Evolutionary conservation across 1,139 yeast species (phyloP), one percentile per base, ranked within the genome.

Genomic region (Spathaspora sp.): DNA sequence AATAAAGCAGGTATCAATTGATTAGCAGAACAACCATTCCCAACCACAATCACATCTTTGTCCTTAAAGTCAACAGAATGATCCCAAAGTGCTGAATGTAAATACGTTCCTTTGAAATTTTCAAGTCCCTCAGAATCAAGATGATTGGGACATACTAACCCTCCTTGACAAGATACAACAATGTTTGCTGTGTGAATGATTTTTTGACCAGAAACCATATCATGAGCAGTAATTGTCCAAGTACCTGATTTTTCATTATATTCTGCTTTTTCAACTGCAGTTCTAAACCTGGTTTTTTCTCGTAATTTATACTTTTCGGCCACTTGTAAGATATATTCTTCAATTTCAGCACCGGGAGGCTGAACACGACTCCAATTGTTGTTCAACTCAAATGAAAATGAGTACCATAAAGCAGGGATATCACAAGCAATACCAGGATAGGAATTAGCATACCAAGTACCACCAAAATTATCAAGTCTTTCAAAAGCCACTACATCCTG

Each of bases 351-450:
- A 55, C 76, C 80, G 1, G 74, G 79, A 7, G 82, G 82, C 42
- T 74, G 70, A 17, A 72, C 47, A 50, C 67, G 67, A 46, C 69
- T 65, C 81, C 81, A 78, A 43, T 67, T 68, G 34, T 60, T 61
- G 52, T 70, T 74, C 53, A 76, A 60, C 45, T 67, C 76, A 43
- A 64, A 65, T 20, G 67, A 70, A 44, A 68, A 68, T 26, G 76
- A 69, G 48, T 76, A 74, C 74, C 79, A 78, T 29, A 74, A 56
- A 1, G 78, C 76, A 3, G 82, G 82, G 45, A 76, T 70, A 55
- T 74, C 80, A 23, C 76, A 69, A 34, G 81, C 82, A 56, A 80
- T 76, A 5, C 81, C 82, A 3, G 82, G 82, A 51, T 78, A 78
- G 2, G 78, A 67, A 53, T 78, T 78, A 43, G 79, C 78, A 57